These are phyloP conservation scores for Colletotrichum sp. DNA, from an alignment of 2,329 filamentous ascomycete species.

Conservation along the genomic window DNA sequence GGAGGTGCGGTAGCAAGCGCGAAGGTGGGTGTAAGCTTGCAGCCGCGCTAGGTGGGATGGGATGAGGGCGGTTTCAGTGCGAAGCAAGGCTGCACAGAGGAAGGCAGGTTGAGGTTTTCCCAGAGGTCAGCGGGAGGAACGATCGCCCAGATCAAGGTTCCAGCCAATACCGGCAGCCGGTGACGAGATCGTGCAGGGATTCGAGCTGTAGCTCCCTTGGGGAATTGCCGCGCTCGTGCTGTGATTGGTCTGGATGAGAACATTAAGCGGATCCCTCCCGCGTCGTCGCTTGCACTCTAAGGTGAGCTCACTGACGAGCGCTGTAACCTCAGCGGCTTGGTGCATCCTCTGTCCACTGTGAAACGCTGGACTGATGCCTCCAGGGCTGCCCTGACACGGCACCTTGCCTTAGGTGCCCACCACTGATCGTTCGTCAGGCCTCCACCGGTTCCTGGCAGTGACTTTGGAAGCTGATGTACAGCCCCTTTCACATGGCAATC, in stretches of 20 bases:
- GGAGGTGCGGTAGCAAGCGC: not conserved
- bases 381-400: not conserved
- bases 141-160: constrained; percentile 9
- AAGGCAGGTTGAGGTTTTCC: constrained; percentile 16
- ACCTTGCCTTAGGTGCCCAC: not conserved
- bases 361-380: not conserved
- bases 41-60: constrained; percentile 12
- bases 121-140: constrained; percentile 3
- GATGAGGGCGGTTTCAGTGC: constrained; percentile 14
- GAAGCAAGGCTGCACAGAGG: constrained; percentile 5
- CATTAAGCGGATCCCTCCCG: not conserved
- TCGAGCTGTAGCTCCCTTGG: constrained; percentile 15
- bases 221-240: constrained; percentile 9
- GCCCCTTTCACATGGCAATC: not conserved
- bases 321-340: not conserved
- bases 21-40: not conserved
- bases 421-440: not conserved
- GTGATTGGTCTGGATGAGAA: not conserved
- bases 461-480: not conserved
- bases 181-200: constrained; percentile 23
- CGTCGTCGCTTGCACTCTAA: not conserved
- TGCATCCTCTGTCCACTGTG: not conserved
- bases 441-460: not conserved
- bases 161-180: constrained; percentile 19
- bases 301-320: not conserved